phyloP scores from a whole-genome alignment of 2,329 filamentous ascomycete genomes.

The Clarireedia paspali region DNA sequence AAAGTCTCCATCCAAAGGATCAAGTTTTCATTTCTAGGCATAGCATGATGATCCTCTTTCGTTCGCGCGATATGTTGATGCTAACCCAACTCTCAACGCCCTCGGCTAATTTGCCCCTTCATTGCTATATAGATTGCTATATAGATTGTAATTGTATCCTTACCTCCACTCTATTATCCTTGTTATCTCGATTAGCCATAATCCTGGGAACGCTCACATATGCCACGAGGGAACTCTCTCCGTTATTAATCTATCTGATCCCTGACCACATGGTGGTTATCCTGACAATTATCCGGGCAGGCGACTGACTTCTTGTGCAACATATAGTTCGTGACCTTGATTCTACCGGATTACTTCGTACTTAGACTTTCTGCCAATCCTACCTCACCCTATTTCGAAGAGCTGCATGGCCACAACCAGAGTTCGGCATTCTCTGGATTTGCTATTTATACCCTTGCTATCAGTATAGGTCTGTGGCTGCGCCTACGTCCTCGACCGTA shows the following conservation, averaged over 20 bases:
- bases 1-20: background rate
- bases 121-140: background rate
- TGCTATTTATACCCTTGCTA: background rate
- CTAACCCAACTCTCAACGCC: background rate
- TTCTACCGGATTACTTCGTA: background rate
- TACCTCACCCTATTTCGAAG: background rate
- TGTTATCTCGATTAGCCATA: background rate
- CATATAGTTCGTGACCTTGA: background rate
- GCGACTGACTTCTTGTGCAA: slow-evolving; percentile 2
- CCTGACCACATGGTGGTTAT: background rate
- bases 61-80: background rate
- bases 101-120: background rate
- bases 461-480: background rate
- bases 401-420: slow-evolving; percentile 1
- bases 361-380: background rate
- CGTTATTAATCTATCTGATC: slow-evolving; percentile 3
- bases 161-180: background rate
- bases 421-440: background rate
- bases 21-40: background rate
- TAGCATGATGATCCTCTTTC: background rate
- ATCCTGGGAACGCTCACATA: slow-evolving; percentile 1
- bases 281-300: background rate
- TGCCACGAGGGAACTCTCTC: slow-evolving; percentile 8
- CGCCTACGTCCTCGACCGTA: background rate
- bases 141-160: background rate